A percentile compares a stretch with the other conserved stretches of the same genome.
Evolutionary conservation across 208 protist species (phyloP).

Genomic region (Wallacemonas rigidus): DNA sequence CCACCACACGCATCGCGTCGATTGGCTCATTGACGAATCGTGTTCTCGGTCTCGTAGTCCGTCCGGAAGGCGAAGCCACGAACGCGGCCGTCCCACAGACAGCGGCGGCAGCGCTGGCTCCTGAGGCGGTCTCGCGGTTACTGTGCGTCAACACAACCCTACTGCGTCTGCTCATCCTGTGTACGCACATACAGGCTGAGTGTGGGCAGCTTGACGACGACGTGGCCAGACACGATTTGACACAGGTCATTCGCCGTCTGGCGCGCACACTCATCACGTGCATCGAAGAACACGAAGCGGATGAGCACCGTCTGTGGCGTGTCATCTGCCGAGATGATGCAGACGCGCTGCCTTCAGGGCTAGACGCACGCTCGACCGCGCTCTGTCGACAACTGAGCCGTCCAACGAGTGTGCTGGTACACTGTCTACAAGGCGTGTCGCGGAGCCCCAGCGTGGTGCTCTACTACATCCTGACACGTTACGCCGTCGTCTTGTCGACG

Average conservation of each 20-base stretch:
- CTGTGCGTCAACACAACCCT: background rate
- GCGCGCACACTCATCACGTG: background rate
- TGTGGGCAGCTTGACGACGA: background rate
- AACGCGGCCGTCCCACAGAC: no score
- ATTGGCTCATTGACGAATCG: constrained; percentile 26
- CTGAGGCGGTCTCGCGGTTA: background rate
- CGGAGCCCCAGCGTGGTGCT: constrained; percentile 76
- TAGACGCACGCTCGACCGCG: no score
- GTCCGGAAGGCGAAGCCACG: background rate
- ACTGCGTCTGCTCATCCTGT: constrained; percentile 6
- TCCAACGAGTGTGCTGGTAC: constrained; percentile 46
- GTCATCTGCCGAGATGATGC: background rate
- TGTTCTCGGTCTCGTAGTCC: constrained; percentile 28
- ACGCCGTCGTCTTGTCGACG: constrained; percentile 6
- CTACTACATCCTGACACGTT: constrained; percentile 50
- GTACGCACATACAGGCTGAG: background rate
- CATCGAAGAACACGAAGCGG: background rate
- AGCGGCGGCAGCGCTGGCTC: no score
- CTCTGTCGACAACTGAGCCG: background rate
- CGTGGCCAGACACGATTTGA: background rate
- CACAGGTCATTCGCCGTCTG: background rate
- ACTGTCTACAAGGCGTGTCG: constrained; percentile 78
- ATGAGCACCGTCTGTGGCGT: background rate
- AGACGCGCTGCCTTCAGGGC: no score
- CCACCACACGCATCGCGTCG: constrained; percentile 32